Base-by-base conservation (phyloP, 2,329 filamentous ascomycete species). In the Ophiostoma populinum region DNA sequence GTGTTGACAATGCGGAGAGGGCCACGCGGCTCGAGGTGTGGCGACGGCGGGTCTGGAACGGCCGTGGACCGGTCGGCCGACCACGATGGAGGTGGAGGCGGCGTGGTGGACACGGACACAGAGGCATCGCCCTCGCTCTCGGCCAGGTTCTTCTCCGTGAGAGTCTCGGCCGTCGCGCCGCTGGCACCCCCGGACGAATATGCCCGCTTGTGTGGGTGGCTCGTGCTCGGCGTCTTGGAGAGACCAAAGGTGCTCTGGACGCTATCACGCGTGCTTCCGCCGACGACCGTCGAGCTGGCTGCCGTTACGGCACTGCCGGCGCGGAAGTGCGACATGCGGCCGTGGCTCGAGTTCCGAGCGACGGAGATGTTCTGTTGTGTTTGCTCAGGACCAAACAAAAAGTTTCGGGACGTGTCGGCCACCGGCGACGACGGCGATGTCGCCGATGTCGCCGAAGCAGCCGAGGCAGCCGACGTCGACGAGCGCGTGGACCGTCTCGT, bases 251-350 rank as follows among this genome's bases (percentile, higher is more conserved):
- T 33, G 22, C 34, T 41, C n/a, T 33, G 25, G 5, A 42, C 16
- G 25, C 42, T 44, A 8, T 31, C 41, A 4, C 39, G 40, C 4
- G 34, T 36, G 35, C 34, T 38, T 15, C 24, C 36, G 19, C 39
- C 41, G 6, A 40, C 39, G 8, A 34, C 24, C 2, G 42, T 43
- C 11, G 42, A 39, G 34, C 41, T 39, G 17, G 19, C 12, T 2
- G 30, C 21, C 13, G 39, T 43, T 16, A 8, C 24, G 9, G 21
- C 37, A 17, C 40, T 44, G n/a, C 7, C 30, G 1, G 42, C 35
- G 3, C 42, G 40, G 12, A 24, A 16, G 28, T 42, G 38, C 2
- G 18, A 20, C 6, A 19, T 16, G 6, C 32, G 37, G 19, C 17
- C 13, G 20, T 29, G 8, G 20, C 7, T 10, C 19, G 16, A 18